Conservation (phyloP, 1,284 basidiomycete species). For the Phylloboletellus chloephorus region DNA sequence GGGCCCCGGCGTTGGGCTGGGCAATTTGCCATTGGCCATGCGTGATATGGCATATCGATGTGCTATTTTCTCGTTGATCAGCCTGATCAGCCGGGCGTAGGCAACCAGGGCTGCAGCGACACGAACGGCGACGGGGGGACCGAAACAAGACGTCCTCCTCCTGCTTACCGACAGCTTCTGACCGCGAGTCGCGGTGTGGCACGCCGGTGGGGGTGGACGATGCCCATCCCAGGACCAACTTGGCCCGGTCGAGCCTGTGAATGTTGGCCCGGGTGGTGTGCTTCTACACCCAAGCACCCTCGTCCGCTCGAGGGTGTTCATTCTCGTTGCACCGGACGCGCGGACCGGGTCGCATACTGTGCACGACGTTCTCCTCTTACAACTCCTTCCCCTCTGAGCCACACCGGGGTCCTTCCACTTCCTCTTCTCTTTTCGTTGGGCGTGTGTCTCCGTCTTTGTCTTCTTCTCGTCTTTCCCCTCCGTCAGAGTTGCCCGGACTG, state of each 20-base stretch:
- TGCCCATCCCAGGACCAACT: too few relatives aligned
- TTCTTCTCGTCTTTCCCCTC: background rate
- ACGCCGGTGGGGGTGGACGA: too few relatives aligned
- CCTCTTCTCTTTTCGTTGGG: background rate
- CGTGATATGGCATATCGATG: conserved; percentile 14
- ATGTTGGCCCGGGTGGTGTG: too few relatives aligned
- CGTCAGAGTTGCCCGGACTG: background rate
- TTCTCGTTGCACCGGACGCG: background rate
- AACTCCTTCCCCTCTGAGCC: conserved; percentile 2
- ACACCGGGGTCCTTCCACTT: background rate
- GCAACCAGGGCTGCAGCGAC: too few relatives aligned
- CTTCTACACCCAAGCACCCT: too few relatives aligned
- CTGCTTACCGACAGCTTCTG: too few relatives aligned
- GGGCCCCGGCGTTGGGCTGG: background rate
- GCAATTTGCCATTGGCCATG: conserved; percentile 25
- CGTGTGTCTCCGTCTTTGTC: background rate
- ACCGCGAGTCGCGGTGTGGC: too few relatives aligned
- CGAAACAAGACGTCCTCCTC: too few relatives aligned
- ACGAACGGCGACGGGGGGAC: conserved; percentile 2
- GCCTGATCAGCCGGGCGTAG: conserved; percentile 6
- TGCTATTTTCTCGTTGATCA: conserved; percentile 9
- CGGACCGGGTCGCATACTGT: too few relatives aligned
- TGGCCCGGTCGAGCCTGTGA: too few relatives aligned
- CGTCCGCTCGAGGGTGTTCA: background rate
- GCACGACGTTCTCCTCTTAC: background rate